Conservation (phyloP, 805 yeast species). For the Nakazawaea peltata region DNA sequence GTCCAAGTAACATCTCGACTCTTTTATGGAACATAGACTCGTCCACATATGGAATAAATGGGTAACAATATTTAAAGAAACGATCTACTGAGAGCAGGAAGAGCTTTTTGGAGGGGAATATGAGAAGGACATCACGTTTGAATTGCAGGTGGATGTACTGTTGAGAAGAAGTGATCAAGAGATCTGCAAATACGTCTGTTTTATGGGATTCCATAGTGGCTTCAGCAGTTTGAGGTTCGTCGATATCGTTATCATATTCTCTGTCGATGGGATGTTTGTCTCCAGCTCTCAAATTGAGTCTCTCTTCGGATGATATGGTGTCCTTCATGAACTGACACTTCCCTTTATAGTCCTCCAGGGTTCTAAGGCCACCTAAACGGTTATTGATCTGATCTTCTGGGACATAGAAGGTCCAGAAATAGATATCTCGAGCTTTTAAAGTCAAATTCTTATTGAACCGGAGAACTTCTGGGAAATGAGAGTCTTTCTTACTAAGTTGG, state of each 20-base stretch:
- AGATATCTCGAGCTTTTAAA: neutral
- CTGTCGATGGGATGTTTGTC: no score
- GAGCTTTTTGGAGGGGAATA: slow-evolving; percentile 32
- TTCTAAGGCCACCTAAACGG: no score
- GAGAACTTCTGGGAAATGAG: neutral
- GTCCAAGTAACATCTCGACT: slow-evolving; percentile 29
- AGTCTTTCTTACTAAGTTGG: no score
- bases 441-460: neutral
- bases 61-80: slow-evolving; percentile 36
- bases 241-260: no score
- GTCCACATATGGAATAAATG: slow-evolving; percentile 40
- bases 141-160: neutral
- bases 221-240: no score
- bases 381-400: no score
- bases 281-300: no score
- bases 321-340: neutral
- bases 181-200: no score
- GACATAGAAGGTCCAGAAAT: neutral
- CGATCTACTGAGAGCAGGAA: slow-evolving; percentile 37
- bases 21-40: slow-evolving; percentile 23
- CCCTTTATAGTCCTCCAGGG: neutral
- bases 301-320: no score
- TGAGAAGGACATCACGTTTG: neutral
- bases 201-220: no score
- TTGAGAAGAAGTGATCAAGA: no score